Evolutionary conservation across 176 grass and related monocot species (phyloP), one percentile per base, ranked within the genome.

Genomic region (Triticum dicoccoides): DNA sequence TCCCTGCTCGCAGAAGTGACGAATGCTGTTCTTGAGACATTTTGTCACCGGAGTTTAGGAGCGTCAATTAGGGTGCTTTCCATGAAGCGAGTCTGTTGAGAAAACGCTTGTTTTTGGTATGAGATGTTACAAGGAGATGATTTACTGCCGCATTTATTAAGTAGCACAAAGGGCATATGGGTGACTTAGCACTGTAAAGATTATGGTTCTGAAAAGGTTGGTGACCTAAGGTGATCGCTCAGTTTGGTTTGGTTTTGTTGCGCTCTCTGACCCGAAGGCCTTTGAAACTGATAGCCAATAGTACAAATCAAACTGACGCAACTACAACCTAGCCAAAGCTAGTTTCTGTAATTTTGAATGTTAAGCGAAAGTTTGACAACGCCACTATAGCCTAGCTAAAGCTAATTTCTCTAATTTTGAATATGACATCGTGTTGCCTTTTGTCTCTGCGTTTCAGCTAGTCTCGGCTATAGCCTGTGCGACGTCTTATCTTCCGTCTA

Each of bases 61-160:
- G 80, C 41, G 52, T 82, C 54, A n/a, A 6, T 78, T 88, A 65
- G 69, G 89, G 77, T 84, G 77, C 69, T 79, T 87, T 69, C 61
- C 29, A 45, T 75, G 85, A 87, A 91, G 47, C 63, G 65, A 78
- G 82, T 84, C 33, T 44, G 6, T 67, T 66, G 86, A 78, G 42
- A 65, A 78, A 82, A 37, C 77, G 20, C 78, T 91, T 52, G 51
- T 88, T 72, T 82, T 88, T 87, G 86, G 71, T 91, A 78, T 67
- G 78, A 78, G 90, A 88, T 88, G 90, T 82, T 82, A 78, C 63
- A 88, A 88, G 64, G 68, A 47, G 64, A 35, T 69, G 23, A 73
- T 73, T 62, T 76, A 25, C 33, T 24, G 33, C 66, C 20, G 13
- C 14, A 78, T 82, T 82, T 72, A 39, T 85, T 84, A 81, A 23